A percentile compares a stretch with the other conserved stretches of the same genome.
phyloP scores from a whole-genome alignment of 1,139 yeast genomes.

The Sugiyamaella novakii region DNA sequence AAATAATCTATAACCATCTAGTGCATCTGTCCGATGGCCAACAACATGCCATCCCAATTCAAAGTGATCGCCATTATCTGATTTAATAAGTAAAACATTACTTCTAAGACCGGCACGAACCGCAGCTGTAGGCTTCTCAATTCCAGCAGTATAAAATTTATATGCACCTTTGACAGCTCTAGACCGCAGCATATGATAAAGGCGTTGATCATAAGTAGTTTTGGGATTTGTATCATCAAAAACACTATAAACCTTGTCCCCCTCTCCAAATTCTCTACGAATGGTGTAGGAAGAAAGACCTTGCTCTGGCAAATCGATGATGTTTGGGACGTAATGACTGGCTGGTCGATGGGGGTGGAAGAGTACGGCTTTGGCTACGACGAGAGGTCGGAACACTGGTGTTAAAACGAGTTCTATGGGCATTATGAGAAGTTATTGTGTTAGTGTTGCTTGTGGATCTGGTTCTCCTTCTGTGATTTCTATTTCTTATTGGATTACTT shows the following conservation, averaged over 20 bases:
- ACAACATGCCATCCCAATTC: constrained; percentile 68
- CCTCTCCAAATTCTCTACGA: constrained; percentile 58
- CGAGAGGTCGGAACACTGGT: constrained; percentile 62
- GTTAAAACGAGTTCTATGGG: constrained; percentile 60
- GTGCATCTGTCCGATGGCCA: constrained; percentile 62
- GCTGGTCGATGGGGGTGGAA: constrained; percentile 61
- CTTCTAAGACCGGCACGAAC: constrained; percentile 62
- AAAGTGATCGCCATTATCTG: constrained; percentile 51
- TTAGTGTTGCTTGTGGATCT: neutral
- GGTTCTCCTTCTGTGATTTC: neutral
- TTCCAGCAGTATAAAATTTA: constrained; percentile 56
- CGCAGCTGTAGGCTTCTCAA: constrained; percentile 60
- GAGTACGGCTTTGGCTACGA: constrained; percentile 55
- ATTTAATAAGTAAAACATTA: constrained; percentile 54
- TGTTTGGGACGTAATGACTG: constrained; percentile 58
- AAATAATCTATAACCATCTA: constrained; percentile 60
- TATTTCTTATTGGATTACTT: too few relatives aligned
- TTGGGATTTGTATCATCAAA: constrained; percentile 48
- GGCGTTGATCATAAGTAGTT: constrained; percentile 40
- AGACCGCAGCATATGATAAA: constrained; percentile 58
- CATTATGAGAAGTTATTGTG: constrained; percentile 41
- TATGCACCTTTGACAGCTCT: constrained; percentile 68
- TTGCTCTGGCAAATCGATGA: constrained; percentile 47
- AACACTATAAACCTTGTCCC: constrained; percentile 58
- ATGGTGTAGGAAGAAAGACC: constrained; percentile 46